phyloP scores from a whole-genome alignment of 163 green algal genomes.

The Volvox carteri region DNA sequence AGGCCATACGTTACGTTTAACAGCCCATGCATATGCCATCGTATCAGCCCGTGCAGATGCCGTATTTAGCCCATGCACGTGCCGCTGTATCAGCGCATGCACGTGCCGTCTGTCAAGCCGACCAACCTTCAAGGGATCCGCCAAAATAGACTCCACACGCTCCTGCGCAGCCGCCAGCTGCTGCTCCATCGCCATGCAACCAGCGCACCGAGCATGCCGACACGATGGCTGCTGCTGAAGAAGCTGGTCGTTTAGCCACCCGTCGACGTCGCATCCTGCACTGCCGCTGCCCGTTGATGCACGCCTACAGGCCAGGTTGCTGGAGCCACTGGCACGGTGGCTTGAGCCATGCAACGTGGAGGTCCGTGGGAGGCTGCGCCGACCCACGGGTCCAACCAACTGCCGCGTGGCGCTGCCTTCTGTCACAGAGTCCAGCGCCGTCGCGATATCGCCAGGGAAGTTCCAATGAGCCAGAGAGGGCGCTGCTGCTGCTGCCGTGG shows the following conservation, averaged over 20 bases:
- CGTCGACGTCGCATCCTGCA: background rate
- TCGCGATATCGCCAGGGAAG: background rate
- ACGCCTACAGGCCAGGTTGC: background rate
- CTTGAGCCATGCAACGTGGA: background rate
- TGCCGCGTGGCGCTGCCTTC: background rate
- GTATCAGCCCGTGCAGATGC: too few relatives aligned
- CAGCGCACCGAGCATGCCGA: background rate
- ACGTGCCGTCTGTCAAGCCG: too few relatives aligned
- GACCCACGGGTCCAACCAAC: background rate
- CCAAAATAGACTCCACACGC: background rate
- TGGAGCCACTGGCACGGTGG: background rate
- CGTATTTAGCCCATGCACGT: too few relatives aligned
- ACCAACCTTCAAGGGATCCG: background rate
- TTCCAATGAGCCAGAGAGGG: background rate
- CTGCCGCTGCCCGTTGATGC: background rate
- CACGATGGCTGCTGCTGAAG: background rate
- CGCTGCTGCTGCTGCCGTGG: background rate
- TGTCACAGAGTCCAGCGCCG: too few relatives aligned
- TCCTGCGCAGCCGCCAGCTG: background rate
- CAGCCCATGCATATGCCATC: too few relatives aligned
- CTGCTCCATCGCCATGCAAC: background rate
- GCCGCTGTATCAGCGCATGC: too few relatives aligned
- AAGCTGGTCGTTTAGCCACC: constrained; percentile 1
- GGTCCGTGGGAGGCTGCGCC: background rate
- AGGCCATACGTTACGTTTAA: too few relatives aligned